Evolutionary conservation across 2,329 filamentous ascomycete genomes (phyloP).

Genomic region (Paradendryphiella salina): DNA sequence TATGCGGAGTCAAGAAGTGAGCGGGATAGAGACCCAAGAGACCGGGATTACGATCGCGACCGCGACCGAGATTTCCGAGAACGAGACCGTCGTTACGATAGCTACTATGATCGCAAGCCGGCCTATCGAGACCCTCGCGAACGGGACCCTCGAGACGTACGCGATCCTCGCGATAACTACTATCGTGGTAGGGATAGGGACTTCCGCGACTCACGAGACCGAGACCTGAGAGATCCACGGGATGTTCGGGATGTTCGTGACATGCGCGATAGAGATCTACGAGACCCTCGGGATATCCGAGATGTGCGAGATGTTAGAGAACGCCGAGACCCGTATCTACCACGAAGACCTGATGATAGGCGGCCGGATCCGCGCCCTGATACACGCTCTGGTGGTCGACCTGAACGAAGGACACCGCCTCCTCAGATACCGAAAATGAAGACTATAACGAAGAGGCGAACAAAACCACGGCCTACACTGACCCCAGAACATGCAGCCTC

Average conservation of each 20-base stretch:
- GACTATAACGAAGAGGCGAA: constrained; percentile 67
- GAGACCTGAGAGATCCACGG: constrained; percentile 29
- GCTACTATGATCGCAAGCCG: constrained; percentile 32
- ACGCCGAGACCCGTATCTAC: constrained; percentile 35
- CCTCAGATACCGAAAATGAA: constrained; percentile 54
- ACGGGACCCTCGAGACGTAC: constrained; percentile 24
- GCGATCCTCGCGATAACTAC: constrained; percentile 24
- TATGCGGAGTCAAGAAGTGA: constrained; percentile 31
- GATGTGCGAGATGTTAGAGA: constrained; percentile 33
- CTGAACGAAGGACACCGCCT: constrained; percentile 44
- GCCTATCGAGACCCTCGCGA: constrained; percentile 38
- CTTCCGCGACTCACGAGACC: constrained; percentile 25
- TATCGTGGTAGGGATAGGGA: constrained; percentile 24
- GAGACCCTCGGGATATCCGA: constrained; percentile 24
- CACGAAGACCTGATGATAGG: constrained; percentile 33
- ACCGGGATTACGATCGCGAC: constrained; percentile 29
- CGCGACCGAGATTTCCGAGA: constrained; percentile 50
- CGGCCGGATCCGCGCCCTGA: constrained; percentile 31
- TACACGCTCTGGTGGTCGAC: constrained; percentile 43
- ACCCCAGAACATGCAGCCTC: constrained; percentile 73
- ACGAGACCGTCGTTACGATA: constrained; percentile 43
- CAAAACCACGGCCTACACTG: constrained; percentile 72
- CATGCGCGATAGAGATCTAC: constrained; percentile 25
- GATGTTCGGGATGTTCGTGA: constrained; percentile 23
- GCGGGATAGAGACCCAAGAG: constrained; percentile 28